phyloP scores from a whole-genome alignment of 495 filamentous ascomycete species.

The Lasiosphaeria hispida region DNA sequence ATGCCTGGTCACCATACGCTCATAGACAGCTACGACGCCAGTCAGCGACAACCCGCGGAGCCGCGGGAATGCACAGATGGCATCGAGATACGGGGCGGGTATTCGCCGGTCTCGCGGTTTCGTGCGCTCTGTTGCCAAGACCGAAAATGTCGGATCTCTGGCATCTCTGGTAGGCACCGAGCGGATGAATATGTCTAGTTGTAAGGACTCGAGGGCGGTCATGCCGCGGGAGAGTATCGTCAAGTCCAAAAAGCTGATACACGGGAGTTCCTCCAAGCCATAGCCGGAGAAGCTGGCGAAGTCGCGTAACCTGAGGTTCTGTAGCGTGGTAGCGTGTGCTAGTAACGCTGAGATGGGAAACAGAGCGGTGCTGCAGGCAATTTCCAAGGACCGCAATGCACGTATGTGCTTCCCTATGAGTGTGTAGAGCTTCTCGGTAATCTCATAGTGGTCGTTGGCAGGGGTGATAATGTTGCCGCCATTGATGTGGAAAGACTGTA shows the following conservation, averaged over 20 bases:
- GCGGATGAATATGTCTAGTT: background rate
- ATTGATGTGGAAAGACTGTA: slow-evolving; percentile 26
- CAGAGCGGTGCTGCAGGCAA: background rate
- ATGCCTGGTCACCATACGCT: no score
- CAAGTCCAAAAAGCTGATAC: background rate
- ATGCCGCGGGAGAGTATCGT: background rate
- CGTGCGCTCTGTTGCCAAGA: no score
- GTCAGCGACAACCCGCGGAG: background rate
- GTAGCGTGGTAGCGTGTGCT: background rate
- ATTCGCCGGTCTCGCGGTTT: no score
- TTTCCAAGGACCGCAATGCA: background rate
- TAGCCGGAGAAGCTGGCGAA: background rate
- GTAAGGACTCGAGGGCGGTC: no score
- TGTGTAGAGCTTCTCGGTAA: slow-evolving; percentile 19
- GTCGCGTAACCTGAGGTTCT: background rate
- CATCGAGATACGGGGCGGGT: background rate
- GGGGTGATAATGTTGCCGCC: slow-evolving; percentile 25
- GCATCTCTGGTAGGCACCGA: background rate
- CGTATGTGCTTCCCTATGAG: slow-evolving; percentile 22
- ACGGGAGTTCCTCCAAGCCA: background rate
- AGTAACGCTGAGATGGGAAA: slow-evolving; percentile 10
- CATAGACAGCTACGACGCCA: no score
- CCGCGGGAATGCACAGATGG: background rate
- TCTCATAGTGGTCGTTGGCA: slow-evolving; percentile 16
- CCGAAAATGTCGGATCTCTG: no score